A percentile compares a stretch with the other conserved stretches of the same genome.
Conservation (phyloP, 495 filamentous ascomycete genomes). For the Acidiella bohemica region DNA sequence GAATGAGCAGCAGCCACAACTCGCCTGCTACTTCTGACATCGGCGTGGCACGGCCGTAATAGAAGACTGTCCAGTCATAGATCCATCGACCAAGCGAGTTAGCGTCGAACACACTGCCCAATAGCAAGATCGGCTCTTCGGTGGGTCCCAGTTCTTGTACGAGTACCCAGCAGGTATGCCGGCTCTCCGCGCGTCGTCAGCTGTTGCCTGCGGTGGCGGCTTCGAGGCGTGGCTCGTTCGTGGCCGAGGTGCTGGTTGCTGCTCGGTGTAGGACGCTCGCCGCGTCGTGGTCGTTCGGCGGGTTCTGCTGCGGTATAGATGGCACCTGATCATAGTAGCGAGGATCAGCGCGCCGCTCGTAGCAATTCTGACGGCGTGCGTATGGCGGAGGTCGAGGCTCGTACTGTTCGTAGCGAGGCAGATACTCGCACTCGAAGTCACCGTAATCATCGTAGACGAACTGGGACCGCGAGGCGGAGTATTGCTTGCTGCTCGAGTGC, state of each 20-base stretch:
- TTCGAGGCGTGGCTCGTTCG: constrained; percentile 17
- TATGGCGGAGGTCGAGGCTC: constrained; percentile 17
- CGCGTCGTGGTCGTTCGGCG: constrained; percentile 1
- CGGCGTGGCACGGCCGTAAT: constrained; percentile 70
- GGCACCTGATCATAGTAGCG: constrained; percentile 29
- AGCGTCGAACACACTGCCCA: constrained; percentile 93
- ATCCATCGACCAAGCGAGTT: constrained; percentile 98
- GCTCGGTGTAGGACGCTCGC: no score
- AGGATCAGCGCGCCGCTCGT: constrained; percentile 26
- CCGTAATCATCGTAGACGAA: constrained; percentile 25
- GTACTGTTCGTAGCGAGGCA: constrained; percentile 31
- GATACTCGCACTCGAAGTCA: constrained; percentile 24
- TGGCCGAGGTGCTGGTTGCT: constrained; percentile 11
- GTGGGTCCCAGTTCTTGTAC: constrained; percentile 98
- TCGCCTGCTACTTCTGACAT: constrained; percentile 90
- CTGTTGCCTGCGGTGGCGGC: constrained; percentile 57
- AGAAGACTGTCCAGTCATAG: constrained; percentile 98
- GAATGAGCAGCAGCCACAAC: constrained; percentile 87
- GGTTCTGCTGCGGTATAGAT: constrained; percentile 25
- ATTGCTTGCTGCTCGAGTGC: constrained; percentile 25
- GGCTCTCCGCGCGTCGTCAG: constrained; percentile 65
- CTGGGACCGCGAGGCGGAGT: constrained; percentile 21
- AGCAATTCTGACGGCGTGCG: constrained; percentile 14
- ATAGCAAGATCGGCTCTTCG: constrained; percentile 81
- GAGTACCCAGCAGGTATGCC: constrained; percentile 86